These are phyloP conservation scores for Sonneratia alba DNA, from an alignment of 345 rosid genomes.

Conservation along the genomic window DNA sequence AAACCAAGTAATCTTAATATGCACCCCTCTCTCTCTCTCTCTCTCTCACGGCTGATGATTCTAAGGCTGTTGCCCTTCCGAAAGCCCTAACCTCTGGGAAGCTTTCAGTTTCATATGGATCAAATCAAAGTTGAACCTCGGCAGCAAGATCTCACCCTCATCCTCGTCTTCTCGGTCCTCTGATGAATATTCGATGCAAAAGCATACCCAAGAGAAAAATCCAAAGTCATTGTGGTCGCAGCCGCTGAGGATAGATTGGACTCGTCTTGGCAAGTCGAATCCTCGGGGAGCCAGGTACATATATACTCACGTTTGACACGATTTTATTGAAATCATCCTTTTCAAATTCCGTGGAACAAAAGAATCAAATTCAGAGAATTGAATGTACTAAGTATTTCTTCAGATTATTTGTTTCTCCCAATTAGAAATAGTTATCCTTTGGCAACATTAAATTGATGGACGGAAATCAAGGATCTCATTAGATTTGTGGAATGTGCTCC, in stretches of 20 bases:
- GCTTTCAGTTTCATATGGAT: constrained; percentile 1
- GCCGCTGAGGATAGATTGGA: background rate
- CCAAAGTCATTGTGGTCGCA: background rate
- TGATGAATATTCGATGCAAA: background rate
- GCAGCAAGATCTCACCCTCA: background rate
- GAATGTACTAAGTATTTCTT: background rate
- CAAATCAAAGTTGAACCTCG: constrained; percentile 12
- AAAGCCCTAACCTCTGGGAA: constrained; percentile 10
- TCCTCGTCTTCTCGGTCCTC: background rate
- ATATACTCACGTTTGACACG: background rate
- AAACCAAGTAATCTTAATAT: background rate
- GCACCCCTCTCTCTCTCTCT: background rate
- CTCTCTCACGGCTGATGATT: constrained; percentile 17
- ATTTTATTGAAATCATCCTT: background rate
- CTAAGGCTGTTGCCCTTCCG: constrained; percentile 7
- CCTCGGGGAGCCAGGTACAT: background rate
- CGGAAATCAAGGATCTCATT: background rate
- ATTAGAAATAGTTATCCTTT: background rate
- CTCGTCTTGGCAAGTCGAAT: background rate
- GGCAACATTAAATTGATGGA: background rate
- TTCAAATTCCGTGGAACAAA: background rate
- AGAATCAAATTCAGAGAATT: background rate
- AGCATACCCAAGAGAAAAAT: background rate
- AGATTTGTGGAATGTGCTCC: too few relatives aligned
- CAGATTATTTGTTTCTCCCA: background rate